A percentile compares a stretch with the other conserved stretches of the same genome.
phyloP scores from a whole-genome alignment of 2,329 filamentous ascomycete genomes.

The Ascosphaera acerosa region DNA sequence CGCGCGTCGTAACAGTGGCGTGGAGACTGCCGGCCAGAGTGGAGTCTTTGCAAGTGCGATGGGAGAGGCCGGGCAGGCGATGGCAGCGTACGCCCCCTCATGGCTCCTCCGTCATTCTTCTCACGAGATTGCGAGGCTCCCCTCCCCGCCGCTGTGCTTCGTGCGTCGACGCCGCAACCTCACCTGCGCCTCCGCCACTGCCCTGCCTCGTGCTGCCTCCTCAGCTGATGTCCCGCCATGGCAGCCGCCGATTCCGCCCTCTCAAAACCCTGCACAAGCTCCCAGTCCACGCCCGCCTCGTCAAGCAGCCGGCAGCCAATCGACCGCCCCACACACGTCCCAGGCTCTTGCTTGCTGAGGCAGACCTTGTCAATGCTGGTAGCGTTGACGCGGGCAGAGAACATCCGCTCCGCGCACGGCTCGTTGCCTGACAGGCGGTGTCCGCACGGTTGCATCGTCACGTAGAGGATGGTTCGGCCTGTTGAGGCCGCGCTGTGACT shows the following conservation, averaged over 20 bases:
- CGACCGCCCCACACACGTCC: constrained; percentile 69
- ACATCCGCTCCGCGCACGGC: constrained; percentile 47
- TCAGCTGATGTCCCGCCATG: constrained; percentile 43
- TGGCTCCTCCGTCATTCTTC: too few species aligned
- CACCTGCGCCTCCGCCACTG: too few species aligned
- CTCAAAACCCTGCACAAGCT: constrained; percentile 51
- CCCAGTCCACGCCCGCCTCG: constrained; percentile 45
- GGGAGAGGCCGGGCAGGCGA: too few species aligned
- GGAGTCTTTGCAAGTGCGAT: too few species aligned
- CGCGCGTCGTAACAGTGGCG: constrained; percentile 9
- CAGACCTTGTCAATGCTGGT: constrained; percentile 54
- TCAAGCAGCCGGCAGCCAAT: constrained; percentile 44
- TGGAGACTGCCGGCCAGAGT: too few species aligned
- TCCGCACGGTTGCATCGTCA: constrained; percentile 47
- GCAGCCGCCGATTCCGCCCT: constrained; percentile 58
- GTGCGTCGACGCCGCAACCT: too few species aligned
- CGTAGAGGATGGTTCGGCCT: constrained; percentile 40
- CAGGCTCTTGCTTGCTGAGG: constrained; percentile 68
- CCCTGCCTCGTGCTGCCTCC: too few species aligned
- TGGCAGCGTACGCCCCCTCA: too few species aligned
- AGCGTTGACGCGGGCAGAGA: constrained; percentile 24
- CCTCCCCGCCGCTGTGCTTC: too few species aligned
- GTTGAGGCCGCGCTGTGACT: neutral
- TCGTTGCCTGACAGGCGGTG: constrained; percentile 21
- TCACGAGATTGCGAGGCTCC: too few species aligned